phyloP scores from a whole-genome alignment of 2,329 filamentous ascomycete species.

The Penicillium sp. region DNA sequence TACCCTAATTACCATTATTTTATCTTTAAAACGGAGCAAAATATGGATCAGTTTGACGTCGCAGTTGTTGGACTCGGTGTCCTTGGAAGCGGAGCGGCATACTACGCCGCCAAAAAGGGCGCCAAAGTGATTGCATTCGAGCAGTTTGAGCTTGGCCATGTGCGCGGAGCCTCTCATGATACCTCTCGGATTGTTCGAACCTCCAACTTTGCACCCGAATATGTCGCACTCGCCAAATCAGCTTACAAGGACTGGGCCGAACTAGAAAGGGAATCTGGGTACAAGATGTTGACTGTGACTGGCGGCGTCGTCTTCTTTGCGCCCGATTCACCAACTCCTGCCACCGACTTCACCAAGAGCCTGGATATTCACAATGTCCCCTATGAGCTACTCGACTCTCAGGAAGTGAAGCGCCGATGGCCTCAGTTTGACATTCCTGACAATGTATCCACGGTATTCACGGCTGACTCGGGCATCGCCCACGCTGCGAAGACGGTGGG shows the following conservation, averaged over 20 bases:
- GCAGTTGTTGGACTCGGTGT: conserved; percentile 28
- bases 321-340: conserved; percentile 9
- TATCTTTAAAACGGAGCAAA: not conserved
- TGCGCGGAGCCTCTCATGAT: conserved; percentile 29
- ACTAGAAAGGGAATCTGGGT: conserved; percentile 18
- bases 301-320: conserved; percentile 26
- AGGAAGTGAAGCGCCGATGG: conserved; percentile 24
- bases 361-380: conserved; percentile 18
- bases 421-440: conserved; percentile 24
- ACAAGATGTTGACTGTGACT: conserved; percentile 24
- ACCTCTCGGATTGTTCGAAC: conserved; percentile 29
- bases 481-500: conserved; percentile 25
- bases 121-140: conserved; percentile 28
- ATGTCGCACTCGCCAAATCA: conserved; percentile 44
- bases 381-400: conserved; percentile 23
- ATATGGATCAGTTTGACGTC: conserved; percentile 23
- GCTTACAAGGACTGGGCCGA: conserved; percentile 31
- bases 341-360: conserved; percentile 16
- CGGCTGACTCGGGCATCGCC: conserved; percentile 25
- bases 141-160: conserved; percentile 29
- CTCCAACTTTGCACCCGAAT: conserved; percentile 24
- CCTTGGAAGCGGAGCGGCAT: conserved; percentile 27
- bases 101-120: conserved; percentile 26
- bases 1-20: not conserved
- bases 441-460: conserved; percentile 21